A percentile compares a stretch with the other conserved stretches of the same genome.
phyloP scores from a whole-genome alignment of 2,329 filamentous ascomycete genomes.

The Microdochium nivale region DNA sequence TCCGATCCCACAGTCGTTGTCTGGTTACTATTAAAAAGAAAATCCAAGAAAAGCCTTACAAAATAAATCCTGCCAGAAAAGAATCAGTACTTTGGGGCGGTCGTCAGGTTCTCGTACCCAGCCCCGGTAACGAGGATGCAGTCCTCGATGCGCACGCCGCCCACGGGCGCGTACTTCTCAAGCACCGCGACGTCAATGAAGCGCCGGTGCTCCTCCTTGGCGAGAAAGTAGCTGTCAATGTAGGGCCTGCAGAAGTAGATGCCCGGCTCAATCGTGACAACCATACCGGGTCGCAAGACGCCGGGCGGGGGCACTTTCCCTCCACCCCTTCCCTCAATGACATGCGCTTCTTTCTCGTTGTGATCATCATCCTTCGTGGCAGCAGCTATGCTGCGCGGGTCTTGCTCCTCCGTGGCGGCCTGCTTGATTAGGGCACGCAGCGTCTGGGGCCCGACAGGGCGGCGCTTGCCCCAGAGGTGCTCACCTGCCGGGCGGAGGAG shows the following conservation, averaged over 20 bases:
- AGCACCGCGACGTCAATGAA: conserved; percentile 60
- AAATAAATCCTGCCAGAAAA: too few species aligned
- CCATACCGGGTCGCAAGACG: conserved; percentile 50
- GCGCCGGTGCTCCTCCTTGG: conserved; percentile 45
- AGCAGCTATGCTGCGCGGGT: too few species aligned
- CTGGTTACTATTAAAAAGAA: too few species aligned
- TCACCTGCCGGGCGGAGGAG: conserved; percentile 18
- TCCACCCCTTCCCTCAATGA: too few species aligned
- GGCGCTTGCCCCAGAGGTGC: conserved; percentile 20
- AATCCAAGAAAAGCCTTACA: too few species aligned
- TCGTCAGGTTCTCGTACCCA: conserved; percentile 78
- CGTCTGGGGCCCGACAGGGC: conserved; percentile 19
- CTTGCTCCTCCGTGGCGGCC: conserved; percentile 5
- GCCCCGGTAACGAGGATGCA: conserved; percentile 71
- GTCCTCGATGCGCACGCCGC: conserved; percentile 89
- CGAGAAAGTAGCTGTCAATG: conserved; percentile 60
- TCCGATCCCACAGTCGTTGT: too few species aligned
- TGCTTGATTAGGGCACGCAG: conserved; percentile 20
- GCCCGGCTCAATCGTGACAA: conserved; percentile 75
- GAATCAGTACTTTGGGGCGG: conserved; percentile 69
- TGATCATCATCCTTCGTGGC: conserved; percentile 3
- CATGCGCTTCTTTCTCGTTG: too few species aligned
- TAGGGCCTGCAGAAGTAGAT: conserved; percentile 70
- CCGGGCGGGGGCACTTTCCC: too few species aligned
- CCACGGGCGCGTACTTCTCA: conserved; percentile 65